These are phyloP conservation scores for Choanephora cucurbitarum DNA, from an alignment of 371 early-diverging fungal genomes.

Conservation along the genomic window DNA sequence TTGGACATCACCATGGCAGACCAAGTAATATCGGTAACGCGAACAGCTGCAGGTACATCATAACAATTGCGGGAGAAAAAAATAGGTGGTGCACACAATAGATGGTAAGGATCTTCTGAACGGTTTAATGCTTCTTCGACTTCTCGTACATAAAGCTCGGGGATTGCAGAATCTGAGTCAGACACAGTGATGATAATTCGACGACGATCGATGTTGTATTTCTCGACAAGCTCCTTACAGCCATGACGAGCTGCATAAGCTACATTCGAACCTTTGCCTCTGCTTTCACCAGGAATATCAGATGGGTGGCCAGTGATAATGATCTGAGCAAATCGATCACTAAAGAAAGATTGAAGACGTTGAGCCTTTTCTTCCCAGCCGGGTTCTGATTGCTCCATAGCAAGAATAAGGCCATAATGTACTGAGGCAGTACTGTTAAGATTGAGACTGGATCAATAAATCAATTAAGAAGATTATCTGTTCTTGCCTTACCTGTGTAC, in stretches of 20 bases:
- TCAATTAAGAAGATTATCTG: background rate
- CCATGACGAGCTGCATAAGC: conserved; percentile 64
- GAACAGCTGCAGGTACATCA: conserved; percentile 74
- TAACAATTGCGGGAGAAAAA: conserved; percentile 79
- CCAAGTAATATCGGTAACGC: conserved; percentile 80
- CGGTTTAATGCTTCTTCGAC: conserved; percentile 41
- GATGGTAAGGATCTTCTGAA: conserved; percentile 44
- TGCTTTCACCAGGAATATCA: conserved; percentile 67
- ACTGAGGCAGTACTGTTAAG: conserved; percentile 28
- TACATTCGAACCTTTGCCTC: conserved; percentile 77
- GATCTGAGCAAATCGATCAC: conserved; percentile 42
- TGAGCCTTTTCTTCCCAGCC: conserved; percentile 61
- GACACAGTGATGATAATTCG: conserved; percentile 63
- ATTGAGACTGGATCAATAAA: background rate
- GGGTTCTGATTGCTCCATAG: conserved; percentile 75
- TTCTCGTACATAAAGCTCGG: conserved; percentile 44
- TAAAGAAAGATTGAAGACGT: conserved; percentile 49
- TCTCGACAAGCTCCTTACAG: conserved; percentile 28
- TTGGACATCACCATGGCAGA: conserved; percentile 79
- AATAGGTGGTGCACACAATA: conserved; percentile 71
- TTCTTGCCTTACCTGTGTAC: conserved; percentile 29
- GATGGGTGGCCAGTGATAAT: conserved; percentile 70
- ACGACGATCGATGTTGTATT: conserved; percentile 37
- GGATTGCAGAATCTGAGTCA: conserved; percentile 51
- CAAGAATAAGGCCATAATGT: conserved; percentile 59